Conservation (phyloP, 2,329 filamentous ascomycete species). For the Verticillium isaacii region DNA sequence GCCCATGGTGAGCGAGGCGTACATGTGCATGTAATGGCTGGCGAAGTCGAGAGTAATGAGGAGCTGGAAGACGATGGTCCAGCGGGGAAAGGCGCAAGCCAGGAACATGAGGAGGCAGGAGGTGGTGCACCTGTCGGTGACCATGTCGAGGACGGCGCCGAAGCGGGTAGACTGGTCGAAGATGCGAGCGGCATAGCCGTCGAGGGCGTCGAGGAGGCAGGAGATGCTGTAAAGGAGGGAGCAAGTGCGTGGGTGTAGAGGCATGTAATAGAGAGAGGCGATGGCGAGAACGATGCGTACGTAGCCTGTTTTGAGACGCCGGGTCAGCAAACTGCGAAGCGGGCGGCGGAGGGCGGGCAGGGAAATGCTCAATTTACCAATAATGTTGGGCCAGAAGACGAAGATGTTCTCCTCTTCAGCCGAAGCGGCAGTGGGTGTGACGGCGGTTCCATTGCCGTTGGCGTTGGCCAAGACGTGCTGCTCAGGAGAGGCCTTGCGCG, state of each 20-base stretch:
- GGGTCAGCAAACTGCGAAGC: not conserved
- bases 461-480: not conserved
- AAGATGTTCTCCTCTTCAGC: conserved; percentile 67
- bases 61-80: conserved; percentile 90
- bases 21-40: conserved; percentile 99
- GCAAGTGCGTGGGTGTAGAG: conserved; percentile 93
- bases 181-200: conserved; percentile 78
- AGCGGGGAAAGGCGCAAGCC: conserved; percentile 88
- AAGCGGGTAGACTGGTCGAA: conserved; percentile 92
- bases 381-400: conserved; percentile 75
- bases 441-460: conserved; percentile 33
- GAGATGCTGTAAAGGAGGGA: conserved; percentile 88
- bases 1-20: conserved; percentile 84
- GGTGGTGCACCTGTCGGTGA: conserved; percentile 96
- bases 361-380: conserved; percentile 49
- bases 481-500: not conserved
- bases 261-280: conserved; percentile 98
- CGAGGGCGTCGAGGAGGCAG: conserved; percentile 90
- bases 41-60: conserved; percentile 90
- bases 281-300: conserved; percentile 74
- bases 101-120: conserved; percentile 92
- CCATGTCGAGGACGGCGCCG: conserved; percentile 97
- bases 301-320: conserved; percentile 53
- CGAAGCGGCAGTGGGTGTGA: conserved; percentile 23
- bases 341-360: not conserved